phyloP scores from a whole-genome alignment of 179 eudicot genomes.

The Beta corolliflora region DNA sequence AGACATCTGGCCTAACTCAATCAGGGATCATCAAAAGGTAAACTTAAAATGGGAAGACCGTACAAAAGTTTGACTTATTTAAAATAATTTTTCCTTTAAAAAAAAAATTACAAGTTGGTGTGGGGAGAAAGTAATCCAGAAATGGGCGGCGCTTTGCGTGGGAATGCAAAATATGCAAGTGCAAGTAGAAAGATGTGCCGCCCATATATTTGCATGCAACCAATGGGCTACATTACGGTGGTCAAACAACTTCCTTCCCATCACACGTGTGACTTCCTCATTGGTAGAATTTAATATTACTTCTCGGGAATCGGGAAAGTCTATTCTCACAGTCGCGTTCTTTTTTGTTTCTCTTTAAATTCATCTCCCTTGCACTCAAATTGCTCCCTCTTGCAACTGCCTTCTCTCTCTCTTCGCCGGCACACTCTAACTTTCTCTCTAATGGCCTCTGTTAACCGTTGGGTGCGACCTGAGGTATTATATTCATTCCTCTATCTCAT shows the following conservation, averaged over 20 bases:
- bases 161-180: not conserved
- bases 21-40: too few species aligned
- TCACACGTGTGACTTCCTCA: not conserved
- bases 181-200: not conserved
- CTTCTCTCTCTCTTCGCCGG: not conserved
- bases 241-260: not conserved
- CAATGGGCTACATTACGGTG: not conserved
- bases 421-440: not conserved
- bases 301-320: not conserved
- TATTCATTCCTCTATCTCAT: not conserved
- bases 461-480: slow-evolving; percentile 49
- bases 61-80: too few species aligned
- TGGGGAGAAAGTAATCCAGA: not conserved
- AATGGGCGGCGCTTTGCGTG: not conserved
- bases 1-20: too few species aligned
- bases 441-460: slow-evolving; percentile 35
- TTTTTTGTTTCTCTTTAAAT: not conserved
- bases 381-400: not conserved
- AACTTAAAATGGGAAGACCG: too few species aligned
- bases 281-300: slow-evolving; percentile 6
- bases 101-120: too few species aligned
- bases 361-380: not conserved
- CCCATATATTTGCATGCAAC: not conserved
- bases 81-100: too few species aligned
- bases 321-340: not conserved